Base-by-base conservation (phyloP, 768 basidiomycete species). In the Trametes villosa region DNA sequence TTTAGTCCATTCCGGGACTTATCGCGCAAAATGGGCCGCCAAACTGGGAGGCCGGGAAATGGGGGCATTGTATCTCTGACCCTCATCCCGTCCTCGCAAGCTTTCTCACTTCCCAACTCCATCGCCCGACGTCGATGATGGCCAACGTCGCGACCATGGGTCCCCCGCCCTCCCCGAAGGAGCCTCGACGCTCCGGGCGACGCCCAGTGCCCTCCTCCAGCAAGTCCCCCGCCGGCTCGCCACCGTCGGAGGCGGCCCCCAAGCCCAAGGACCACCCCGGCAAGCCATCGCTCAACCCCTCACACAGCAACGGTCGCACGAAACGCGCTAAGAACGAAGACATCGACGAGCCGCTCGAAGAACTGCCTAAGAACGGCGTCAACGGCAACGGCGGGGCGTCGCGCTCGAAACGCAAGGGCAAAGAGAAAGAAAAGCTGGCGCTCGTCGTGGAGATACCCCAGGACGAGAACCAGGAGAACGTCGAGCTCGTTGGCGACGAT, bases 321-420 rank as follows among this genome's bases (percentile, higher is more conserved):
- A 89, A 88, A 70, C 86, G 85, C 65, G 77, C 79, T 60, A 92
- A 91, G 75, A 85, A 87, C 62, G 90, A 92, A 72, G 91, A 92
- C 52, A 67, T 79, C 48, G 91, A 92, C 62, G 87, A 88, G 38
- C 64, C 77, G 53, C 76, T 81, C 58, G 85, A 86, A 40, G 85
- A 83, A 52, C 67, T 71, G 24, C 79, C 73, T 70, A 87, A 84
- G 77, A 79, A 75, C 56, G 67, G 66, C 57, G 55, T 66, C 61
- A 70, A 68, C 56, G 71, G 68, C 61, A 69, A 74, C 71, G 77
- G 63, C 41, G 66, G 66, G 49, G 78, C 78, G 57, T 74, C 76
- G 58, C 76, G 81, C 65, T 70, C 77, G 54, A 91, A 86, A 73
- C 84, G 88, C 68, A 91, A 86, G 74, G 72, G 79, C 61, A 88